Base-by-base conservation (phyloP, 2,329 filamentous ascomycete genomes). In the Hypoxylon sp. region DNA sequence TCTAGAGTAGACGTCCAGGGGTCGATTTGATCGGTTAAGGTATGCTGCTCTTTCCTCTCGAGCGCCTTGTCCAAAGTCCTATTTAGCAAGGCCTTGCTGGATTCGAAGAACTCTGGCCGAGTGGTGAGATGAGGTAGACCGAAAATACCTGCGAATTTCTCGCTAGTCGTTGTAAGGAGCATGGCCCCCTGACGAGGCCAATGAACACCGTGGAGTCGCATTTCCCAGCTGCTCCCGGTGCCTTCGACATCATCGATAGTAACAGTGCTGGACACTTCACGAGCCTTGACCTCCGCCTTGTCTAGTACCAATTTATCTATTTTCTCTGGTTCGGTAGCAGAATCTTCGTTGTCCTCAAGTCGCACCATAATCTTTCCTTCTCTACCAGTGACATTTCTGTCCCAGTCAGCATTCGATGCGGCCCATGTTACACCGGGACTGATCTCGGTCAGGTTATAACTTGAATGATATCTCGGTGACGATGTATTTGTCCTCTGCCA, bases 101-200 rank as follows among this genome's bases (percentile, higher is more conserved):
- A 85, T 75, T 81, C 78, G 77, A 88, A 89, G 75, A 86, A 89
- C 53, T 87, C 83, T 2, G 82, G 77, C 19, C 82, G 79, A 0
- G 93, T 86, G 0, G 92, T 85, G 56, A 99, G 86, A 79, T 98
- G 94, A 27, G 96, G 94, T 51, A 98, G 82, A 2, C 91, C 92
- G 78, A 97, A 97, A 62, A 98, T 91, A 47, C 96, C 94, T n/a
- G 91, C 89, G 75, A 96, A 96, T 82, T 97, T 98, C 76, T 97
- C 92, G 79, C 94, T 98, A 52, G 94, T 95, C 0, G 95, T 98
- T 1, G 92, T 93, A 77, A 98, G 82, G 37, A 98, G 82, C 54
- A 96, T 88, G 13, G 89, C 88, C 1, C 96, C 96, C 69, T 92
- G 88, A n/a, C 87, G 86, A 39, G 92, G 90, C 85, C 94, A 97